Evolutionary conservation across 495 filamentous ascomycete species (phyloP).

Genomic region (Podospora tetraspora): DNA sequence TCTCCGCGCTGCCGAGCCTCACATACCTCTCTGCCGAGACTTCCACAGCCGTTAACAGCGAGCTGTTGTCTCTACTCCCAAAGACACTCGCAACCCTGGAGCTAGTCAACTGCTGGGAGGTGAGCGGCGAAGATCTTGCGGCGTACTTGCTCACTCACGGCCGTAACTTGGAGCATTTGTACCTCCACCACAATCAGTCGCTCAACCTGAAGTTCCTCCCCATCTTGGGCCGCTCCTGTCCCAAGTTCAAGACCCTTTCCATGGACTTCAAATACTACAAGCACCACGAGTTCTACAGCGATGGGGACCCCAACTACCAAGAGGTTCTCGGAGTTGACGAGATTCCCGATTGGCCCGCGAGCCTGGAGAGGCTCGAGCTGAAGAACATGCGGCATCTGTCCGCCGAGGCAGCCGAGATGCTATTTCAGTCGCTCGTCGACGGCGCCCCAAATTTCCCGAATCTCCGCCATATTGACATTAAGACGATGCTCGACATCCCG

Average conservation of each 20-base stretch:
- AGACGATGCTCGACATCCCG: conserved; percentile 64
- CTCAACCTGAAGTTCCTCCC: conserved; percentile 68
- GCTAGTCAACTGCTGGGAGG: conserved; percentile 66
- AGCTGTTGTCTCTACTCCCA: conserved; percentile 58
- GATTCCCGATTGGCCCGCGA: conserved; percentile 68
- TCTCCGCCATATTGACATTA: conserved; percentile 62
- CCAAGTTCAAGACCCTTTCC: conserved; percentile 59
- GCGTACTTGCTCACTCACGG: conserved; percentile 61
- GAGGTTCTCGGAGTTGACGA: conserved; percentile 54
- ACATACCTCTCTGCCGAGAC: conserved; percentile 61
- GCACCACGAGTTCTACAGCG: conserved; percentile 43
- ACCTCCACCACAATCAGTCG: conserved; percentile 68
- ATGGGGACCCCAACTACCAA: conserved; percentile 66
- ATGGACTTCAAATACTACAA: conserved; percentile 70
- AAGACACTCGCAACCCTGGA: conserved; percentile 57
- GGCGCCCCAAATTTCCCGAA: conserved; percentile 56
- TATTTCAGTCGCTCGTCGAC: conserved; percentile 71
- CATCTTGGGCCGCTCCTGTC: conserved; percentile 56
- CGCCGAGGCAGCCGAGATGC: conserved; percentile 56
- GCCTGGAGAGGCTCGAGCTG: conserved; percentile 64
- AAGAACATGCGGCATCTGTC: conserved; percentile 67
- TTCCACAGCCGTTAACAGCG: conserved; percentile 56
- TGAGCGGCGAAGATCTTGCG: conserved; percentile 54
- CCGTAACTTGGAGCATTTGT: conserved; percentile 54
- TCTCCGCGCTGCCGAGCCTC: conserved; percentile 56